Evolutionary conservation across 2,329 filamentous ascomycete species (phyloP).

Genomic region (Ophiostoma sp.): DNA sequence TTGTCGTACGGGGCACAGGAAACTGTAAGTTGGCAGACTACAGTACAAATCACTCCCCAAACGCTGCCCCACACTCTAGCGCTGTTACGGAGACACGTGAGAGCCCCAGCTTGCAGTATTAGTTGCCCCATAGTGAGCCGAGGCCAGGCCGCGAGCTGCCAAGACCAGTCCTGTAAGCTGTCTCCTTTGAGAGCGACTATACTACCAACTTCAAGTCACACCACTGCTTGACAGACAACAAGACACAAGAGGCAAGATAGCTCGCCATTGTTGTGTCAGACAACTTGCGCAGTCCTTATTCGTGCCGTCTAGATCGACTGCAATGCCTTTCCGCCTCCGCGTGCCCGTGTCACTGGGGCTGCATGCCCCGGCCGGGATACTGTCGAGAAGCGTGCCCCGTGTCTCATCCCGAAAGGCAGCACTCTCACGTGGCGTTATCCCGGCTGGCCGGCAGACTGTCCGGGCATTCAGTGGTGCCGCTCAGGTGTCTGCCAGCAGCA

Average conservation of each 20-base stretch:
- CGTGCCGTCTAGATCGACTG: not conserved
- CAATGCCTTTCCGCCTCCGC: not conserved
- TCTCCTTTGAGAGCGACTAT: not conserved
- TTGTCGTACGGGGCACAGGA: not conserved
- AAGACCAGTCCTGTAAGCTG: not conserved
- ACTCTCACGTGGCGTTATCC: not conserved
- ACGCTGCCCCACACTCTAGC: slow-evolving; percentile 3
- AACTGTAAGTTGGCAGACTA: not conserved
- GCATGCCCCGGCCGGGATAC: not conserved
- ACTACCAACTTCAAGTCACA: not conserved
- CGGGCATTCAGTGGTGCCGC: slow-evolving; percentile 21
- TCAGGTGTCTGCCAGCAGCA: slow-evolving; percentile 14
- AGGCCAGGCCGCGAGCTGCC: not conserved
- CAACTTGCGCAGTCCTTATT: not conserved
- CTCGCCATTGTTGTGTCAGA: not conserved
- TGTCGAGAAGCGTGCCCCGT: not conserved
- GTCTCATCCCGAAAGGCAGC: not conserved
- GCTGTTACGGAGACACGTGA: not conserved
- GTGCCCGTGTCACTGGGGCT: not conserved
- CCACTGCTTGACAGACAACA: not conserved
- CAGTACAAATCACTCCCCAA: not conserved
- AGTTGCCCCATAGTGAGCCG: not conserved
- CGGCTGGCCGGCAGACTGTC: not conserved
- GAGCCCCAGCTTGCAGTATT: not conserved
- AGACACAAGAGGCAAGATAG: not conserved